phyloP scores from a whole-genome alignment of 1,284 basidiomycete species.

The Irpex rosettiformis region DNA sequence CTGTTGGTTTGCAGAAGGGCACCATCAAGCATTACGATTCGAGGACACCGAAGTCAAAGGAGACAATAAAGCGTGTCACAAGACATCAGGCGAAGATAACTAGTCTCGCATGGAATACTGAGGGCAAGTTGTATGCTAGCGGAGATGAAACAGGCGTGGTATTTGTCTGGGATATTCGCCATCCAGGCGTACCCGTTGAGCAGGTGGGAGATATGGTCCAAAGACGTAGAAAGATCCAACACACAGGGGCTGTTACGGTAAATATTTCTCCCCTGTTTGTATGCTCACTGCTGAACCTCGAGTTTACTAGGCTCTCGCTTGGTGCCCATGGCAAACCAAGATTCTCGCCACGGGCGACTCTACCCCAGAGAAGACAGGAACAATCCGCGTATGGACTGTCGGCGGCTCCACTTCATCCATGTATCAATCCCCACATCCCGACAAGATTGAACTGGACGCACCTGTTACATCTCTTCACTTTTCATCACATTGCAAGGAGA shows the following conservation, averaged over 20 bases:
- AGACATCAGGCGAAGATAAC: slow-evolving; percentile 48
- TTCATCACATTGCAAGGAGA: slow-evolving; percentile 15
- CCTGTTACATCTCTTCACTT: slow-evolving; percentile 75
- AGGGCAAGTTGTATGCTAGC: slow-evolving; percentile 47
- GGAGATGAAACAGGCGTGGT: slow-evolving; percentile 50
- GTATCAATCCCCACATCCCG: slow-evolving; percentile 30
- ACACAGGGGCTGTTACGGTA: slow-evolving; percentile 27
- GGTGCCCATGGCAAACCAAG: slow-evolving; percentile 89
- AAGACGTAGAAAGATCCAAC: slow-evolving; percentile 44
- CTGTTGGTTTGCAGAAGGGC: slow-evolving; percentile 46
- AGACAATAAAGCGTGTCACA: slow-evolving; percentile 45
- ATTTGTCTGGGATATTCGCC: slow-evolving; percentile 49
- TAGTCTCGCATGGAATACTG: slow-evolving; percentile 45
- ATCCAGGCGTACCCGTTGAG: slow-evolving; percentile 38
- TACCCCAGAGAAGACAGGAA: slow-evolving; percentile 54
- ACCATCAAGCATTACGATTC: slow-evolving; percentile 52
- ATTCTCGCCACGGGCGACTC: slow-evolving; percentile 84
- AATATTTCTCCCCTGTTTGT: slow-evolving; percentile 11
- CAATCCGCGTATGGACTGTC: slow-evolving; percentile 77
- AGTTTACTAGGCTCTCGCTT: slow-evolving; percentile 71
- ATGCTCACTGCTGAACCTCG: not conserved
- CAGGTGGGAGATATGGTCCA: slow-evolving; percentile 54
- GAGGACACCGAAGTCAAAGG: slow-evolving; percentile 47
- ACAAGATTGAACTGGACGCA: slow-evolving; percentile 58
- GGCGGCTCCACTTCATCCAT: slow-evolving; percentile 26